Evolutionary conservation across 805 yeast genomes (phyloP).

Genomic region (Candida oleophila): DNA sequence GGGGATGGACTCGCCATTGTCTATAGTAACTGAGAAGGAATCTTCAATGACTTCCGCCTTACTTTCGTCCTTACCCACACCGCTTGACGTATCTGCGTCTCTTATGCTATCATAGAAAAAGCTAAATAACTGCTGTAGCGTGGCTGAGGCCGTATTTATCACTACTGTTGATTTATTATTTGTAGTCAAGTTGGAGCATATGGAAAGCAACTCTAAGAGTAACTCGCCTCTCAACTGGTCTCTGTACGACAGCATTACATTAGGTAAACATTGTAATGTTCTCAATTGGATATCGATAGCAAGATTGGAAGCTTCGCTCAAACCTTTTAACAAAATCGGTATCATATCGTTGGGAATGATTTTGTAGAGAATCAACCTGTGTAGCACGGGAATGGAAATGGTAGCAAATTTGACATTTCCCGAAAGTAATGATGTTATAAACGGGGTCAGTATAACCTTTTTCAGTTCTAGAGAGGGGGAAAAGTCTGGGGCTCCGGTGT

Average conservation of each 20-base stretch:
- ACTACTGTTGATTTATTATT: conserved; percentile 74
- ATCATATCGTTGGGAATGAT: conserved; percentile 56
- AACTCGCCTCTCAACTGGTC: conserved; percentile 51
- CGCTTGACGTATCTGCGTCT: conserved; percentile 27
- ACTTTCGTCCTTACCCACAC: background rate
- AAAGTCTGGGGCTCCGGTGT: conserved; percentile 20
- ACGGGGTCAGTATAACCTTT: conserved; percentile 46
- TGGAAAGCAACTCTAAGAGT: conserved; percentile 56
- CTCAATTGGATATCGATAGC: conserved; percentile 84
- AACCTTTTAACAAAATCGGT: conserved; percentile 59
- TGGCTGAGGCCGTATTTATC: conserved; percentile 87
- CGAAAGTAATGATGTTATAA: conserved; percentile 68
- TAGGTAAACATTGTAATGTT: conserved; percentile 79
- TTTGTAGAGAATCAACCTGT: conserved; percentile 52
- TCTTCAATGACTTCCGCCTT: background rate
- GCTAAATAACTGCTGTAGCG: conserved; percentile 80
- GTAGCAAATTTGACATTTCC: conserved; percentile 73
- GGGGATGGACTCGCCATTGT: conserved; percentile 39
- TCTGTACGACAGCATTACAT: conserved; percentile 65
- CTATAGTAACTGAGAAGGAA: conserved; percentile 41
- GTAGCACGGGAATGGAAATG: conserved; percentile 69
- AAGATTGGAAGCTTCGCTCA: conserved; percentile 70
- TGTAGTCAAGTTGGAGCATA: conserved; percentile 72
- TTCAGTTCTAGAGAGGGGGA: conserved; percentile 9
- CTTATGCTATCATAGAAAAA: conserved; percentile 70